These are phyloP conservation scores for Cystobasidium onofrii DNA, from an alignment of 768 basidiomycete species.

Conservation along the genomic window DNA sequence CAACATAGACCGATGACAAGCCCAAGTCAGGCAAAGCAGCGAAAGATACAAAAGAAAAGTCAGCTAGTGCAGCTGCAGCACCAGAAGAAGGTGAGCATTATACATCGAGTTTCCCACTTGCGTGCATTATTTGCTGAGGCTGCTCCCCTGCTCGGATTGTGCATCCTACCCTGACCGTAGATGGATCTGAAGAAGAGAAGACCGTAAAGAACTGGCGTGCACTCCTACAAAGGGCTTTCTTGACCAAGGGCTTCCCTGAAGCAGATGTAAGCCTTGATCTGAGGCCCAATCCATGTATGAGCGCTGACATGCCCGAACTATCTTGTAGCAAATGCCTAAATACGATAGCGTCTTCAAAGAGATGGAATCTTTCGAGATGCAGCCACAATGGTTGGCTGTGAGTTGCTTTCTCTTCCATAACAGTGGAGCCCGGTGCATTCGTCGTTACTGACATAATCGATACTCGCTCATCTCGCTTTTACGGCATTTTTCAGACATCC, in stretches of 20 bases:
- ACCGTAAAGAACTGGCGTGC: slow-evolving; percentile 88
- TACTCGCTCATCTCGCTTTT: neutral
- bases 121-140: slow-evolving; percentile 14
- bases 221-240: slow-evolving; percentile 66
- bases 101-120: neutral
- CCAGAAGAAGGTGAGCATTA: slow-evolving; percentile 15
- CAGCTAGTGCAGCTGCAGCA: slow-evolving; percentile 51
- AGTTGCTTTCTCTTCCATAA: slow-evolving; percentile 5
- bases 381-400: slow-evolving; percentile 40
- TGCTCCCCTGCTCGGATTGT: no score
- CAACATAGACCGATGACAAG: slow-evolving; percentile 42
- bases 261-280: slow-evolving; percentile 32
- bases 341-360: slow-evolving; percentile 40
- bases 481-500: slow-evolving; percentile 53
- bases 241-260: slow-evolving; percentile 32
- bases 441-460: no score
- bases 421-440: no score
- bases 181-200: slow-evolving; percentile 46
- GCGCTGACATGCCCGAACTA: neutral
- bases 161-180: neutral
- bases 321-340: slow-evolving; percentile 38
- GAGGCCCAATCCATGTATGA: no score
- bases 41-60: slow-evolving; percentile 40
- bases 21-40: slow-evolving; percentile 48
- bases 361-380: slow-evolving; percentile 42